These are phyloP conservation scores for Fremontodendron californicum DNA, from an alignment of 345 rosid species.

Conservation along the genomic window DNA sequence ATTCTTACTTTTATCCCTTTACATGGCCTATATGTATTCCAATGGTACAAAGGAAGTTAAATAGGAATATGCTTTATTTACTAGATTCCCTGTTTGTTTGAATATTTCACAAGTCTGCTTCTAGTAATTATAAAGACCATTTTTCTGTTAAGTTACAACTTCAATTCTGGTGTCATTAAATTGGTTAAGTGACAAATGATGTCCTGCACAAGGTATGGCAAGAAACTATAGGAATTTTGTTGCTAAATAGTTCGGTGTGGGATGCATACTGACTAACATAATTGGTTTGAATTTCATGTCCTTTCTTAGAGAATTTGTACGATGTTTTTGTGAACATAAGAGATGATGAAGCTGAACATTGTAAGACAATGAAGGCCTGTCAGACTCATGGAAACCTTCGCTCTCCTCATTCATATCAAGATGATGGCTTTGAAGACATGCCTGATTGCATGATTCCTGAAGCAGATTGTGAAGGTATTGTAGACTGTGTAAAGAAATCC, in stretches of 20 bases:
- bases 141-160: not conserved
- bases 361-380: slow-evolving; percentile 94
- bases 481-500: slow-evolving; percentile 76
- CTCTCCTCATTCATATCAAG: slow-evolving; percentile 66
- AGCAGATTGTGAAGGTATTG: slow-evolving; percentile 80
- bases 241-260: not conserved
- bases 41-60: not conserved
- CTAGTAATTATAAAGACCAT: not conserved
- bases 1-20: not conserved
- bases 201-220: not conserved
- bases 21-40: too few relatives aligned
- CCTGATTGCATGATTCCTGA: slow-evolving; percentile 45
- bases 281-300: not conserved
- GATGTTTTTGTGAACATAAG: slow-evolving; percentile 87
- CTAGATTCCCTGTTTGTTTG: not conserved
- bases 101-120: not conserved
- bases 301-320: slow-evolving; percentile 69
- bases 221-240: not conserved
- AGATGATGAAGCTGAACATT: slow-evolving; percentile 97
- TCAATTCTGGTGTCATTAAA: not conserved
- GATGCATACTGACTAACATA: not conserved
- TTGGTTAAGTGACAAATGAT: not conserved
- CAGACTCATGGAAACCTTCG: slow-evolving; percentile 84
- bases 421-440: slow-evolving; percentile 29
- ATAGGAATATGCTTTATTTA: not conserved